Base-by-base conservation (phyloP, 176 grass and related monocot species). In the Miscanthus lutarioriparius region DNA sequence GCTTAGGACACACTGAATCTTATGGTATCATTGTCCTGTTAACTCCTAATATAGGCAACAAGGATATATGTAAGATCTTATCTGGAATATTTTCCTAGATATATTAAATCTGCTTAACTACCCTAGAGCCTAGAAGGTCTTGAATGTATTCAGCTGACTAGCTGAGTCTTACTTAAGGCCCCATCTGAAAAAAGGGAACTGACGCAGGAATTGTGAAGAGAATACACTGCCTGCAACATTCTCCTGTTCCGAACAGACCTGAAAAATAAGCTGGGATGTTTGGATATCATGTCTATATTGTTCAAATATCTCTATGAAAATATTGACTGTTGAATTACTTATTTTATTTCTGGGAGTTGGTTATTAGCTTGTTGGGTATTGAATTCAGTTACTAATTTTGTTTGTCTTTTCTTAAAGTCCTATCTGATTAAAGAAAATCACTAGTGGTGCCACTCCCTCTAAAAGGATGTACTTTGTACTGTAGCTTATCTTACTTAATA, bases 391-490 rank as follows among this genome's bases (percentile, higher is more conserved):
- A 58, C 0, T 23, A 58, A 58, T 58, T 58, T 7, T 58, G 54
- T 58, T 58, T 56, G 19, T 58, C 22, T 23, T 58, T 58, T 22
- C 54, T 58, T 58, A 22, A 58, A 58, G 7, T 58, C 22, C 22
- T 23, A 75, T 30, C 35, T 74, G 41, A 67, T 40, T 54, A 17
- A 75, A 19, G 32, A 72, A 17, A 81, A 20, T 38, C 75, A 25
- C 5, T 61, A 73, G 33, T 77, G 27, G 37, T 76, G 28, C 15
- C 53, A 15, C 73, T 75, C 45, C 65, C 32, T 67, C 47, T 44
- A 32, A 82, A 70, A 67, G 27, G 20, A 84, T 81, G 68, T 87
- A 15, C 41, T 80, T 25, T 61, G 56, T 61, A 61, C n/a, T 4
- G 30, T 40, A 73, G 44, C 7, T 63, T 75, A 39, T 51, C 59